Conservation (phyloP, 352 stramenopile species). For the Globisporangium paroecandrum region DNA sequence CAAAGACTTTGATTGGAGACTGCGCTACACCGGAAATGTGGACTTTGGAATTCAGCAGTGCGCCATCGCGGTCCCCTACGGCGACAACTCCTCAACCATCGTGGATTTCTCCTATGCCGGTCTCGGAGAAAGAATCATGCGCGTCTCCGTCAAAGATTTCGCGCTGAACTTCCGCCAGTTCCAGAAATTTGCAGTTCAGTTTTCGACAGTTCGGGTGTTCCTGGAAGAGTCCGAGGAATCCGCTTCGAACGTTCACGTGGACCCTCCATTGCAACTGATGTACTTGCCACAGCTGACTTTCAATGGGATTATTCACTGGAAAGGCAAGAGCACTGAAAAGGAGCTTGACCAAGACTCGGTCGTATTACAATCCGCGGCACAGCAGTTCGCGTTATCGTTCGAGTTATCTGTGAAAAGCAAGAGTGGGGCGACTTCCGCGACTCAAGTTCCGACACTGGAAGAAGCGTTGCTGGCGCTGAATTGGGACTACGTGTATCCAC, state of each 20-base stretch:
- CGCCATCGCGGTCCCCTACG: conserved; percentile 34
- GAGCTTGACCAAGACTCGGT: not conserved
- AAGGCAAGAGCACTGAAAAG: not conserved
- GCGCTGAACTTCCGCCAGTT: conserved; percentile 51
- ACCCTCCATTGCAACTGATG: conserved; percentile 20
- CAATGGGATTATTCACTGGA: conserved; percentile 32
- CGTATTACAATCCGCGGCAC: not conserved
- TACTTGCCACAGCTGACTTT: conserved; percentile 25
- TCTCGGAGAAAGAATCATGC: conserved; percentile 27
- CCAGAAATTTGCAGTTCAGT: conserved; percentile 42
- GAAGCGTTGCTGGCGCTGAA: conserved; percentile 56
- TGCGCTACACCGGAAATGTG: conserved; percentile 46
- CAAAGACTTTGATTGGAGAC: conserved; percentile 26
- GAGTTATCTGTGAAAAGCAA: conserved; percentile 44
- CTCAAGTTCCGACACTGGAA: conserved; percentile 35
- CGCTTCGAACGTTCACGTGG: not conserved
- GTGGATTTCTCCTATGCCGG: conserved; percentile 11
- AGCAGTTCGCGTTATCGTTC: conserved; percentile 46
- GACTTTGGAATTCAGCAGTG: conserved; percentile 43
- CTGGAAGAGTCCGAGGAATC: conserved; percentile 10
- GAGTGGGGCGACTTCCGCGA: conserved; percentile 9
- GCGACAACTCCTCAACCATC: conserved; percentile 15
- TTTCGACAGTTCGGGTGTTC: conserved; percentile 21
- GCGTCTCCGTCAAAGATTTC: conserved; percentile 33
- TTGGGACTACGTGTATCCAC: conserved; percentile 71